phyloP scores from a whole-genome alignment of 257 asterid genomes.

The Lavandula angustifolia region DNA sequence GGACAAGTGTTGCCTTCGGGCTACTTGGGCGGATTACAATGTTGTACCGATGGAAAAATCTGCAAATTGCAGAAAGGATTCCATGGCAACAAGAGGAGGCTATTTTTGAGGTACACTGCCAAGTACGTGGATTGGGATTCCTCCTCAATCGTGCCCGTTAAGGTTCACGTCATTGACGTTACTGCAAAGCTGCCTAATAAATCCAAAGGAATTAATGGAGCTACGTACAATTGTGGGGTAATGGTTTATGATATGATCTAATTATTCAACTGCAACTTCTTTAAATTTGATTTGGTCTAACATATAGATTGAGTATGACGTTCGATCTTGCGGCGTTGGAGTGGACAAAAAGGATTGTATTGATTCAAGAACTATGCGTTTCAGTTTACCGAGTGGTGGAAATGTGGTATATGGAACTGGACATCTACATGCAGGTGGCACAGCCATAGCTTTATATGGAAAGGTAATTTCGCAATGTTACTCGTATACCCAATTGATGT shows the following conservation, averaged over 20 bases:
- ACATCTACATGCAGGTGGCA: slow-evolving; percentile 72
- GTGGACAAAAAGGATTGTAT: slow-evolving; percentile 39
- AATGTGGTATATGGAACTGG: slow-evolving; percentile 68
- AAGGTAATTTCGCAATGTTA: slow-evolving; percentile 44
- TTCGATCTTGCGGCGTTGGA: slow-evolving; percentile 47
- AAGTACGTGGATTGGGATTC: slow-evolving; percentile 60
- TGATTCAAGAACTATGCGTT: slow-evolving; percentile 36
- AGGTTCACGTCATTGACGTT: slow-evolving; percentile 58
- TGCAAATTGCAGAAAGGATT: slow-evolving; percentile 53
- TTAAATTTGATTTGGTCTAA: background rate
- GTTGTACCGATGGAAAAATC: slow-evolving; percentile 55
- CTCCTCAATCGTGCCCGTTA: slow-evolving; percentile 46
- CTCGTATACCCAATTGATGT: too few species aligned
- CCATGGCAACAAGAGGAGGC: slow-evolving; percentile 39
- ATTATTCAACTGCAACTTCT: too few species aligned
- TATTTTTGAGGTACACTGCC: slow-evolving; percentile 55
- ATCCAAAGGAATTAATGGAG: slow-evolving; percentile 31
- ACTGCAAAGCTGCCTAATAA: slow-evolving; percentile 40
- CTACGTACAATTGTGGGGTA: slow-evolving; percentile 41
- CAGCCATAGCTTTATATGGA: slow-evolving; percentile 56
- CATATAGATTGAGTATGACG: slow-evolving; percentile 56
- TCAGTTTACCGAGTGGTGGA: slow-evolving; percentile 58
- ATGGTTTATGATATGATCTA: background rate
- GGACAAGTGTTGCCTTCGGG: slow-evolving; percentile 35
- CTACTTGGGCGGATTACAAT: slow-evolving; percentile 60